These are phyloP conservation scores for Eutrema salsugineum DNA, from an alignment of 441 rosid species.

Conservation along the genomic window DNA sequence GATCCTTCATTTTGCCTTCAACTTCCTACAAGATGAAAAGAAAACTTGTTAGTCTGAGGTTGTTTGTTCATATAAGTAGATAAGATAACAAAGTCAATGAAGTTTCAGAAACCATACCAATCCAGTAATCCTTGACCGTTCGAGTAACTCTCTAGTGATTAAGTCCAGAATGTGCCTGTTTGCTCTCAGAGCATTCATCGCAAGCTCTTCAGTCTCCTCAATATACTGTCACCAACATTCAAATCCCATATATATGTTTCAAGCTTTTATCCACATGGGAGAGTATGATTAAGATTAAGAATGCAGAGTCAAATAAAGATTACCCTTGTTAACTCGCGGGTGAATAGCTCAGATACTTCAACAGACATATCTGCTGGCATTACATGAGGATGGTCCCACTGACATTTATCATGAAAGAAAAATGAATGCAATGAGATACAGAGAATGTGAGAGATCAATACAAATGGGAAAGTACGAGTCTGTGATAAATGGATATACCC, in stretches of 20 bases:
- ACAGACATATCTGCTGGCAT: constrained; percentile 84
- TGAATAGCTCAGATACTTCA: constrained; percentile 90
- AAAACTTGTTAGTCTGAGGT: not conserved
- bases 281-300: not conserved
- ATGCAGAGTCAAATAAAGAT: constrained; percentile 23
- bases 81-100: not conserved
- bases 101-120: constrained; percentile 47
- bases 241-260: not conserved
- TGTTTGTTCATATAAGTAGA: not conserved
- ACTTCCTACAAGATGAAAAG: constrained; percentile 60
- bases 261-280: constrained; percentile 11
- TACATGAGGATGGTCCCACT: constrained; percentile 96
- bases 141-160: constrained; percentile 63
- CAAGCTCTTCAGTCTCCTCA: constrained; percentile 95
- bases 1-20: constrained; percentile 62
- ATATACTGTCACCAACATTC: constrained; percentile 61
- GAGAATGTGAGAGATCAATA: not conserved
- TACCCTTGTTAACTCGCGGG: constrained; percentile 90
- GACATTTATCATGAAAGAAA: constrained; percentile 24
- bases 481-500: constrained; percentile 43
- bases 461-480: constrained; percentile 4
- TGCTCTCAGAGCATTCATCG: constrained; percentile 69
- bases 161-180: constrained; percentile 75
- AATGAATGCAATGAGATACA: constrained; percentile 11
- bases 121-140: constrained; percentile 89